Base-by-base conservation (phyloP, 1,284 basidiomycete species). In the Ceraceosorus bombacis region DNA sequence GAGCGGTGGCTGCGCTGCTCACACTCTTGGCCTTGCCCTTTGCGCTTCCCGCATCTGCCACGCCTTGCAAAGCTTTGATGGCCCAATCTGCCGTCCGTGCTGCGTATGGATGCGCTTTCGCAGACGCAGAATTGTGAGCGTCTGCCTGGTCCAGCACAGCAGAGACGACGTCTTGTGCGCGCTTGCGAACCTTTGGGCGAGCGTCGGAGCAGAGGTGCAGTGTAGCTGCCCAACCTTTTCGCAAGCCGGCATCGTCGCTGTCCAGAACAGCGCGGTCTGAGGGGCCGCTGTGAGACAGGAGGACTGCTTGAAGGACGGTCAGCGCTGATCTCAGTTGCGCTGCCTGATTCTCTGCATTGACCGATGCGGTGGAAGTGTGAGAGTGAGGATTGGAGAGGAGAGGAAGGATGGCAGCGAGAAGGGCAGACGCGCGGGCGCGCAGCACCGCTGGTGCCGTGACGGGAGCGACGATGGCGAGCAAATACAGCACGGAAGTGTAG, bases 121-220 rank as follows among this genome's bases (percentile, higher is more conserved):
- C 41, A 48, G 39, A 17, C 7, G 41, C 17, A 9, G 50, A 17
- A 37, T 41, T 7, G 36, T 15, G 46, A 15, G 40, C 38, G 2
- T 49, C 58, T 7, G 39, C 36, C 10, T 37, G 27, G 6, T 36
- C 27, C 1, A 77, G 71, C 17, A 92, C 82, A 67, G 89, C 86
- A 65, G 83, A 83, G 49, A 98, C 83, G 27, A 89, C 84, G 69
- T 96, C 91, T 59, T 88, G 87, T 7, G 94, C 92, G 66, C 87
- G 85, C 79, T 86, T 92, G 60, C 95, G 85, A 53, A 98, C 90
- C 81, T 98, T 97, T 43, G 95, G 94, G 51, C 94, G 82, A 1
- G 86, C 83, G 80, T 98, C 94, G 54, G 91, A 81, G 68, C 85
- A 87, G 54, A 97, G 81, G 62, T 88, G 85, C 53, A 98, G 81